phyloP scores from a whole-genome alignment of 192 early-diverging fungal genomes.

The Bifiguratus adelaidae region DNA sequence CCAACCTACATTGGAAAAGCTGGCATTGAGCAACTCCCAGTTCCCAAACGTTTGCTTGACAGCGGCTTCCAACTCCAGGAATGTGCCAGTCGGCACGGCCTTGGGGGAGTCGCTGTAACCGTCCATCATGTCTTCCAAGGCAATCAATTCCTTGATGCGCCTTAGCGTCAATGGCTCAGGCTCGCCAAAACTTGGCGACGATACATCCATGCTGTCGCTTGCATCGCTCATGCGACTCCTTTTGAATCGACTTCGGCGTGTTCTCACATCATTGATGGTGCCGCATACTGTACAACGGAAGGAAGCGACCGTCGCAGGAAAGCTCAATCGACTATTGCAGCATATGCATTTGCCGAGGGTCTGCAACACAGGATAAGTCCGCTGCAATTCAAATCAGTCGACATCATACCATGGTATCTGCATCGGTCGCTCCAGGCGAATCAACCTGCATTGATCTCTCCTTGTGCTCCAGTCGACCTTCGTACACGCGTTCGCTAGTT shows the following conservation, averaged over 20 bases:
- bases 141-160: conserved; percentile 4
- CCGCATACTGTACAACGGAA: conserved; percentile 91
- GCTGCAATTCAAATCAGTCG: background rate
- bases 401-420: background rate
- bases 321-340: conserved; percentile 58
- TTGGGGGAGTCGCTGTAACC: background rate
- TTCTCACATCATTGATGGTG: conserved; percentile 65
- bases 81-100: conserved; percentile 4
- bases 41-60: conserved; percentile 30
- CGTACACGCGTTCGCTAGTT: no score
- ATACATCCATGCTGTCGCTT: no score
- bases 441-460: no score
- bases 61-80: conserved; percentile 8
- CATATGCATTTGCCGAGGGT: conserved; percentile 51
- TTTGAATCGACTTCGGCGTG: conserved; percentile 11
- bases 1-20: conserved; percentile 35
- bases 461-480: no score
- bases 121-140: background rate
- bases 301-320: conserved; percentile 56
- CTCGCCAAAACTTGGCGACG: no score
- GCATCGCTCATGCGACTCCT: no score
- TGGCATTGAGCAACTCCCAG: conserved; percentile 52
- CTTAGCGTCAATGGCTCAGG: no score
- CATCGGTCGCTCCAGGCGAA: no score
- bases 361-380: conserved; percentile 10